Base-by-base conservation (phyloP, 2,329 filamentous ascomycete genomes). In the Colletotrichum lindemuthianum region DNA sequence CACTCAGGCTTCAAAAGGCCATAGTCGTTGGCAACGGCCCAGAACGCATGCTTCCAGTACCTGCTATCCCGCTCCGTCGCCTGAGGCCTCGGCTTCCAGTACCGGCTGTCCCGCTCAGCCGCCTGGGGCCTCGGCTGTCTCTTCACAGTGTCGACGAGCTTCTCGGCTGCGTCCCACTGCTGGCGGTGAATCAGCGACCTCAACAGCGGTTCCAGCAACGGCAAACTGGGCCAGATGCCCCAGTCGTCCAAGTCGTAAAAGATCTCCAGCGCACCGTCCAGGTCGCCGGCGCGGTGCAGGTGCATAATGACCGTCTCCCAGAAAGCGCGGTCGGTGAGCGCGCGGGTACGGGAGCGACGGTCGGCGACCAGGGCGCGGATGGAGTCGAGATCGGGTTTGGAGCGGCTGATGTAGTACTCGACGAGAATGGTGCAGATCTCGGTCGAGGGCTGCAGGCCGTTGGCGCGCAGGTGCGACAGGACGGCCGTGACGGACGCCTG, bases 401-500 rank as follows among this genome's bases (percentile, higher is more conserved):
- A 66, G 54, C 81, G 82, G 8, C 80, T 71, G 72, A 94, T 90
- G 72, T 89, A 90, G 72, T 90, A 82, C 49, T 89, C 85, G 49
- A 91, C 79, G 16, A 96, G 84, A 71, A 90, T 91, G 32, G 91
- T 94, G 78, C 91, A 91, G 71, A 93, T 91, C 69, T 92, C 85
- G 1, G 86, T 76, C 4, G 85, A 86, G 2, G 87, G 82, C 51
- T 82, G 73, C 47, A 90, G 71, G 16, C 84, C 83, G 32, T 81
- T 77, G 6, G 71, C 69, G 54, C 78, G 77, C 83, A 96, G 90
- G 73, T 90, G 86, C 1, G 79, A 76, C 47, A 93, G 81, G 8
- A 95, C 82, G 2, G 82, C 82, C 48, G 84, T 82, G 12, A 91
- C 84, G 59, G 87, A 86, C 2, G 76, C 74, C 45, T 78, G 78